phyloP scores from a whole-genome alignment of 78 protist species.

The Pelomyxa schiedti region DNA sequence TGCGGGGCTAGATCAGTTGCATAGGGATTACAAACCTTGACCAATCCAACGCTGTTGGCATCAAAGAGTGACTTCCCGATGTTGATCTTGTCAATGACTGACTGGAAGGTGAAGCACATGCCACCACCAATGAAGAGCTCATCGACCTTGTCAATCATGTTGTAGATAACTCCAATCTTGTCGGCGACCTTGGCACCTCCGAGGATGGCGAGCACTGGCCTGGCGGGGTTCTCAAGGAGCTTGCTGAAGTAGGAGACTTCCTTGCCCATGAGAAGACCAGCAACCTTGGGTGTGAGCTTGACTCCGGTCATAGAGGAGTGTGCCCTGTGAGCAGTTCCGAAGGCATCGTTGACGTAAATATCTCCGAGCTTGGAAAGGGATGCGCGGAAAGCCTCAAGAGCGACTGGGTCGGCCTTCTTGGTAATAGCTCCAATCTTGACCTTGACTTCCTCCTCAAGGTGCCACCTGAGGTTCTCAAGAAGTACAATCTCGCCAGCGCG shows the following conservation, averaged over 20 bases:
- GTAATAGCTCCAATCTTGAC: conserved; percentile 29
- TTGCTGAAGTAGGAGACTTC: conserved; percentile 91
- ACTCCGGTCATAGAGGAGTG: conserved; percentile 81
- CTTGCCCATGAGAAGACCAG: conserved; percentile 89
- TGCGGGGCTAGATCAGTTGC: conserved; percentile 61
- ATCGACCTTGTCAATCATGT: conserved; percentile 85
- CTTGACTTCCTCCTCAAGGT: conserved; percentile 87
- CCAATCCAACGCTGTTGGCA: not conserved
- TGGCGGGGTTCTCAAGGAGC: conserved; percentile 75
- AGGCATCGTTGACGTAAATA: conserved; percentile 95
- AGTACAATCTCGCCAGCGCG: conserved; percentile 63
- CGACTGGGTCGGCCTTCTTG: conserved; percentile 70
- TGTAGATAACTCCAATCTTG: conserved; percentile 92
- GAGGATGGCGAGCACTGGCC: conserved; percentile 93
- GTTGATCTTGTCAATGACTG: conserved; percentile 43
- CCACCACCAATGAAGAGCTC: conserved; percentile 96
- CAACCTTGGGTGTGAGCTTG: conserved; percentile 41
- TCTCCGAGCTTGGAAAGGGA: conserved; percentile 86
- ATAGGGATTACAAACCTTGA: not conserved
- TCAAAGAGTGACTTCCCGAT: conserved; percentile 61
- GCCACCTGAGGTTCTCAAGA: conserved; percentile 97
- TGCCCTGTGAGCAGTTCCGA: conserved; percentile 99
- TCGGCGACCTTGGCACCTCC: conserved; percentile 93
- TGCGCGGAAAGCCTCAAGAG: conserved; percentile 76
- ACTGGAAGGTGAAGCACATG: conserved; percentile 96